A percentile compares a stretch with the other conserved stretches of the same genome.
phyloP scores from a whole-genome alignment of 2,329 filamentous ascomycete genomes.

The Fusarium sp. region DNA sequence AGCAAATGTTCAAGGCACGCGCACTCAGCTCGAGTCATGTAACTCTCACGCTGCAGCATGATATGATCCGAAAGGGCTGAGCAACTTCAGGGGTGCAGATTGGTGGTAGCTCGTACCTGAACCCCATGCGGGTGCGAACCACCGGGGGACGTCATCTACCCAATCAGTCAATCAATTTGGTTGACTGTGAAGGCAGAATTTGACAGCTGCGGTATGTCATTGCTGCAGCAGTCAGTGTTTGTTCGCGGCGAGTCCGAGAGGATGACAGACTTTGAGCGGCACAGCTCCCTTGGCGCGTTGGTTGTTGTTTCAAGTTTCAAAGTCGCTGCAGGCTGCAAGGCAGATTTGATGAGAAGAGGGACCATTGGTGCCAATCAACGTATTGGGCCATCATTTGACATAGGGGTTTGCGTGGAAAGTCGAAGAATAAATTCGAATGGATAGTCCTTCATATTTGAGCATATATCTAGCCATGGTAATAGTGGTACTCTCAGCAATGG shows the following conservation, averaged over 20 bases:
- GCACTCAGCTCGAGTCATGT: background rate
- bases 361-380: background rate
- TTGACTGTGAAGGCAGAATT: background rate
- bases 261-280: background rate
- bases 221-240: background rate
- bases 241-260: background rate
- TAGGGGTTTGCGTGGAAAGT: background rate
- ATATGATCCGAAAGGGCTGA: background rate
- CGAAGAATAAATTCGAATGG: background rate
- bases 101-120: background rate
- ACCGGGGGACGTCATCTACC: background rate
- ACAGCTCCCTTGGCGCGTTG: background rate
- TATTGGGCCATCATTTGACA: accelerated
- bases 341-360: background rate
- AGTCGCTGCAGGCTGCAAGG: background rate
- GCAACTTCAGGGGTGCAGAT: background rate
- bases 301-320: background rate
- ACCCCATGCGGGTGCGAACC: background rate
- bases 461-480: background rate
- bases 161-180: background rate
- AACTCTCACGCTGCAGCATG: background rate
- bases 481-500: accelerated
- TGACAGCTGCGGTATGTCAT: background rate
- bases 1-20: background rate
- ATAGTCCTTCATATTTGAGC: background rate